Evolutionary conservation across 257 asterid genomes (phyloP).

Genomic region (Solanum habrochaites): DNA sequence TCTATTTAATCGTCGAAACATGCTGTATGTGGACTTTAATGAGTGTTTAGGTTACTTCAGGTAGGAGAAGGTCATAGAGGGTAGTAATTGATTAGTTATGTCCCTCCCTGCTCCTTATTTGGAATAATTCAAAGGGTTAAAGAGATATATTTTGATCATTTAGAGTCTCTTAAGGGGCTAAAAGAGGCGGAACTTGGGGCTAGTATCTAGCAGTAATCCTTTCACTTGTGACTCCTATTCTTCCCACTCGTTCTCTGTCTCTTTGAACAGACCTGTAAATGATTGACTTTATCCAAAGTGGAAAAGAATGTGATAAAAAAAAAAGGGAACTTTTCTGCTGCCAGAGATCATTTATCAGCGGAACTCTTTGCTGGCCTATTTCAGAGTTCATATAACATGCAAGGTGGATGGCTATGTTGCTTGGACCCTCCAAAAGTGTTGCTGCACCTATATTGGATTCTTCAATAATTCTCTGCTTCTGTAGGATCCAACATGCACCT

Average conservation of each 20-base stretch:
- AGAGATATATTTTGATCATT: not conserved
- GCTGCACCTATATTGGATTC: accelerated
- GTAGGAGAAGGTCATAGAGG: not conserved
- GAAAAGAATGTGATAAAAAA: not conserved
- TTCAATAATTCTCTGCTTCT: accelerated
- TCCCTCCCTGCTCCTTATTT: not conserved
- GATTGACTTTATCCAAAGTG: not conserved
- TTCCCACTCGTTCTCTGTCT: not conserved
- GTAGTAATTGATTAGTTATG: not conserved
- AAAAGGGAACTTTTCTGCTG: not conserved
- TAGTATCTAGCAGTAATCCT: not conserved
- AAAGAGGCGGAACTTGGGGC: not conserved
- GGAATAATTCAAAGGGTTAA: not conserved
- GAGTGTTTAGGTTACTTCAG: not conserved
- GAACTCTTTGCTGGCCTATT: not conserved
- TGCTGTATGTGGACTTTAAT: not conserved
- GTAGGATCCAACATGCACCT: not conserved
- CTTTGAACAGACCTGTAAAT: not conserved
- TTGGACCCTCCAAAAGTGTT: not conserved
- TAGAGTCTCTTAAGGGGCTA: not conserved
- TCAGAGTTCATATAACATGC: not conserved
- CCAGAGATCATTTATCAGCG: not conserved
- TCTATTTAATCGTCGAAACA: not conserved
- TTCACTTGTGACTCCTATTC: not conserved
- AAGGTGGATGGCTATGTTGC: not conserved